These are phyloP conservation scores for Rhodotorula sp. DNA, from an alignment of 1,284 basidiomycete species.

Conservation along the genomic window DNA sequence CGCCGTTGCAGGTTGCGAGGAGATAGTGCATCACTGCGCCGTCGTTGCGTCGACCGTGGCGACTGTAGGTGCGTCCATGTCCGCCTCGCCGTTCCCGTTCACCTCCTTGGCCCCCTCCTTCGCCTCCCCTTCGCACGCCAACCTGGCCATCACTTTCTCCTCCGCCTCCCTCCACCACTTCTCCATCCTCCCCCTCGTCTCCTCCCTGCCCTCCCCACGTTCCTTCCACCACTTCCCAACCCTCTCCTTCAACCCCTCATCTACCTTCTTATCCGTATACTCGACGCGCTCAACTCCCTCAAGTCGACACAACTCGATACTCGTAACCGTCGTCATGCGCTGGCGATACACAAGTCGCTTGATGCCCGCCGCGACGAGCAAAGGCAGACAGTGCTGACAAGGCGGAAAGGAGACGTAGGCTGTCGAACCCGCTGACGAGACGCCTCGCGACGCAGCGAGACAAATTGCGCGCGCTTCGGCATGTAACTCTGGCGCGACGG, in stretches of 20 bases:
- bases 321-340: not conserved
- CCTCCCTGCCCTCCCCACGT: slow-evolving; percentile 19
- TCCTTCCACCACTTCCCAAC: slow-evolving; percentile 18
- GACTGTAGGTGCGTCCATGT: too few relatives aligned
- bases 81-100: not conserved
- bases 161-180: slow-evolving; percentile 25
- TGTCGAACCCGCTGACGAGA: slow-evolving; percentile 28
- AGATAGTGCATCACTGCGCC: too few relatives aligned
- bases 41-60: too few relatives aligned
- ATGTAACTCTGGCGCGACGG: slow-evolving; percentile 37
- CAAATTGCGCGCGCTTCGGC: slow-evolving; percentile 43
- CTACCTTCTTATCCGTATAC: slow-evolving; percentile 16
- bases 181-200: slow-evolving; percentile 24
- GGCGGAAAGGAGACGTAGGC: slow-evolving; percentile 45
- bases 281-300: slow-evolving; percentile 28
- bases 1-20: too few relatives aligned
- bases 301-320: slow-evolving; percentile 10
- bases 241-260: slow-evolving; percentile 20
- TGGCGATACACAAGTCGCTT: slow-evolving; percentile 37
- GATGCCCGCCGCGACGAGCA: slow-evolving; percentile 36
- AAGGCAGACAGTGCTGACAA: slow-evolving; percentile 38
- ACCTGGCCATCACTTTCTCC: slow-evolving; percentile 1
- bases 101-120: not conserved
- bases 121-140: not conserved
- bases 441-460: slow-evolving; percentile 33